phyloP scores from a whole-genome alignment of 495 filamentous ascomycete genomes.

The Aspergillus sclerotiicarbonarius region DNA sequence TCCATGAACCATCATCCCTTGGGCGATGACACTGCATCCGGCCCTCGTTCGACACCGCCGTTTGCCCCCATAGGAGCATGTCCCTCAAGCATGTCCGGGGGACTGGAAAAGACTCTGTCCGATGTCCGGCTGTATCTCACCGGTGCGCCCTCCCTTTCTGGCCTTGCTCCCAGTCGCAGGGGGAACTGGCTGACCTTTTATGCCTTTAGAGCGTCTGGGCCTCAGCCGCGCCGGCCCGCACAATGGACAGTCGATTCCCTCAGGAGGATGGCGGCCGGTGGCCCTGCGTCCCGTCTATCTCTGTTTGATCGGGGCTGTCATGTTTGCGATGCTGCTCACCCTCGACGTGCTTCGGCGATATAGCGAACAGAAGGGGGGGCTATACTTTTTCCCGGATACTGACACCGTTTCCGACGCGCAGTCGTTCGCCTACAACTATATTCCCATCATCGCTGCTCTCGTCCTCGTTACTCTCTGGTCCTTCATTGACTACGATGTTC shows the following conservation, averaged over 20 bases:
- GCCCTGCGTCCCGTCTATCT: conserved; percentile 37
- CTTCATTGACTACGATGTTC: conserved; percentile 42
- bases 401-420: conserved; percentile 31
- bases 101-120: conserved; percentile 10
- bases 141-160: conserved; percentile 1
- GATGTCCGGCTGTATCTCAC: conserved; percentile 15
- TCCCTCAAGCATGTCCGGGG: conserved; percentile 20
- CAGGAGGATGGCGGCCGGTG: conserved; percentile 36
- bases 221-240: conserved; percentile 8
- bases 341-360: conserved; percentile 38
- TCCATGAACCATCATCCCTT: conserved; percentile 2
- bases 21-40: conserved; percentile 5
- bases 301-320: conserved; percentile 21
- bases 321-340: conserved; percentile 26
- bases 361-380: conserved; percentile 30
- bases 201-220: conserved; percentile 7
- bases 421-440: conserved; percentile 40
- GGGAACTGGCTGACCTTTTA: too few relatives aligned
- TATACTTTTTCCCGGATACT: conserved; percentile 35
- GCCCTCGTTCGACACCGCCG: conserved; percentile 6
- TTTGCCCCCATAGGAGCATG: conserved; percentile 14
- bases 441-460: conserved; percentile 38
- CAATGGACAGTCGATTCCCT: conserved; percentile 13
- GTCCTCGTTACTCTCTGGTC: conserved; percentile 38
- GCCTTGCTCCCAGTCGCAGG: too few relatives aligned